A percentile compares a stretch with the other conserved stretches of the same genome.
Conservation (phyloP, 192 early-diverging fungal species). For the Coemansia sp. region DNA sequence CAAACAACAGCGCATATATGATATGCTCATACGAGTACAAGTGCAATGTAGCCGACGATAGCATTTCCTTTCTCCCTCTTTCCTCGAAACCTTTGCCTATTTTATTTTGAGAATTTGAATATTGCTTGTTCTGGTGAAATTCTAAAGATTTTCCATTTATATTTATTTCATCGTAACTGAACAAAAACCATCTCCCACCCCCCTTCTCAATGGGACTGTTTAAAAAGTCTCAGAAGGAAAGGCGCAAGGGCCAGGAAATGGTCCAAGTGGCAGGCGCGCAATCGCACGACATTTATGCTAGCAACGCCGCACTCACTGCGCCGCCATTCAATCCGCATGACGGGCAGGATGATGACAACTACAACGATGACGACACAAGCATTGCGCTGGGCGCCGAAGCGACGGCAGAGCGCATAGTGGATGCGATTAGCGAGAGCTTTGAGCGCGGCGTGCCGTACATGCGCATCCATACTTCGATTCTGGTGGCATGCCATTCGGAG, state of each 20-base stretch:
- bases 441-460: slow-evolving; percentile 31
- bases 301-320: not conserved
- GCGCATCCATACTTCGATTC: slow-evolving; percentile 47
- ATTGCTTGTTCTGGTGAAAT: not conserved
- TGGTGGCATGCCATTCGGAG: slow-evolving; percentile 47
- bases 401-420: slow-evolving; percentile 31
- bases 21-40: not conserved
- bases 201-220: slow-evolving; percentile 52
- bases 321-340: not conserved
- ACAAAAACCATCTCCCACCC: too few species aligned
- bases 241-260: slow-evolving; percentile 5
- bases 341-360: not conserved
- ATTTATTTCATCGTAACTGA: slow-evolving; percentile 6
- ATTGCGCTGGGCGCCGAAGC: slow-evolving; percentile 8
- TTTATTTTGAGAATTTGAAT: not conserved
- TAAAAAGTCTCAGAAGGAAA: slow-evolving; percentile 33
- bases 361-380: not conserved
- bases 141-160: not conserved
- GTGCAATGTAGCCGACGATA: not conserved
- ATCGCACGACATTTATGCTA: not conserved
- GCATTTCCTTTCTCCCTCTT: not conserved
- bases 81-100: too few species aligned
- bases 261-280: not conserved
- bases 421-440: slow-evolving; percentile 30
- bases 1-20: not conserved